Conservation (phyloP, 768 basidiomycete species). For the Lactarius tabidus region DNA sequence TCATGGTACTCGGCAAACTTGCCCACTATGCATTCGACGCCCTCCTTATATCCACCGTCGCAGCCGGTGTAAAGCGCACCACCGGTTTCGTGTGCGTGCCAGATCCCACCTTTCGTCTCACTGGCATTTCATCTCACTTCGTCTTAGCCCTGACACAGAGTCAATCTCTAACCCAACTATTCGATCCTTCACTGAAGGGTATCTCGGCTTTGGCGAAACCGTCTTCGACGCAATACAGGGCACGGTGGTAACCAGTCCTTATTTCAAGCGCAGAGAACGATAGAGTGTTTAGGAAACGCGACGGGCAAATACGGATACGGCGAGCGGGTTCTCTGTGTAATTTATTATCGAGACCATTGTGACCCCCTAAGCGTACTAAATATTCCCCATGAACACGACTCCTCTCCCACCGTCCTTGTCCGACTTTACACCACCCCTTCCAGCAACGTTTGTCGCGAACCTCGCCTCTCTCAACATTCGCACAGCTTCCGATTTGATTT, state of each 20-base stretch:
- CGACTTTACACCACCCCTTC: constrained; percentile 13
- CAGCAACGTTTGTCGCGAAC: constrained; percentile 12
- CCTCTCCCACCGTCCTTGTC: constrained; percentile 11
- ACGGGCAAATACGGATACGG: neutral
- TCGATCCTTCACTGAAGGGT: constrained; percentile 72
- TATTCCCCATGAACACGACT: constrained; percentile 10
- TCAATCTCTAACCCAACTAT: constrained; percentile 73
- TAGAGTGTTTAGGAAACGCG: constrained; percentile 14
- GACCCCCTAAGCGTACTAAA: neutral
- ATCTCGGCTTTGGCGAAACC: constrained; percentile 83
- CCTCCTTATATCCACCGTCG: constrained; percentile 78
- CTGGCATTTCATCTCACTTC: constrained; percentile 6
- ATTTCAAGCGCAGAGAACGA: constrained; percentile 61
- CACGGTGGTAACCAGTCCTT: constrained; percentile 80
- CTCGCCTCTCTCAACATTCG: constrained; percentile 21
- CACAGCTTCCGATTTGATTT: constrained; percentile 19
- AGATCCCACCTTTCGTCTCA: constrained; percentile 6
- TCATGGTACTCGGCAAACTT: constrained; percentile 61
- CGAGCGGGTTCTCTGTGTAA: neutral
- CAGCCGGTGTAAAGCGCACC: constrained; percentile 87
- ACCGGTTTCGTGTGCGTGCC: constrained; percentile 82
- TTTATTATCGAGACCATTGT: neutral
- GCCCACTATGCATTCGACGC: constrained; percentile 83
- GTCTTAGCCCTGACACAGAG: constrained; percentile 59
- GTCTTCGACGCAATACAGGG: constrained; percentile 83